phyloP scores from a whole-genome alignment of 169 alveolate genomes.

The Babesia ovata region DNA sequence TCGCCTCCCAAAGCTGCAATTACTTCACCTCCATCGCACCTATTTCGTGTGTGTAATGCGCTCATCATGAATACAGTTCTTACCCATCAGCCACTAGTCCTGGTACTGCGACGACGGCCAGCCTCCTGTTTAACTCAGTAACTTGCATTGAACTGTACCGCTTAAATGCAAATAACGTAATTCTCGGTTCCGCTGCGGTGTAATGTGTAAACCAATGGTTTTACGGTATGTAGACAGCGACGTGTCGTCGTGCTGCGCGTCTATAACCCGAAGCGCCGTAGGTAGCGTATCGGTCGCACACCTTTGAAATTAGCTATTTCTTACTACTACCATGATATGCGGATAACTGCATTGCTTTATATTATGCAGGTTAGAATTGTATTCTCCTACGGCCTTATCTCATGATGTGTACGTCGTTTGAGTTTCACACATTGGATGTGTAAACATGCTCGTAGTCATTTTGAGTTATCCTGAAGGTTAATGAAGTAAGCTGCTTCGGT shows the following conservation, averaged over 20 bases:
- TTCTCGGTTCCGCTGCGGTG: too few species aligned
- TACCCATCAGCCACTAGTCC: slow-evolving; percentile 60
- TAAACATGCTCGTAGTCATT: background rate
- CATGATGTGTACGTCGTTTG: background rate
- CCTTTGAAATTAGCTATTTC: too few species aligned
- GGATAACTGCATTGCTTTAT: too few species aligned
- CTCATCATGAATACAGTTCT: background rate
- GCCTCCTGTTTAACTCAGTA: slow-evolving; percentile 15
- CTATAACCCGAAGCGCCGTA: too few species aligned
- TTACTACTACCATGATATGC: too few species aligned
- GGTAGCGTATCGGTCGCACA: too few species aligned
- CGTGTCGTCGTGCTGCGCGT: too few species aligned
- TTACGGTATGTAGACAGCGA: too few species aligned
- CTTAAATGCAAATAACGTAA: too few species aligned
- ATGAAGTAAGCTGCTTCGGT: background rate
- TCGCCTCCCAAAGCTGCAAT: slow-evolving; percentile 52
- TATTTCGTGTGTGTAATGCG: background rate
- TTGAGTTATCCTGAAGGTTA: background rate
- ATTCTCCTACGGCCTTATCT: too few species aligned
- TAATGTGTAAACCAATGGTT: too few species aligned
- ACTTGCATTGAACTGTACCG: background rate
- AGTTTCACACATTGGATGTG: slow-evolving; percentile 20
- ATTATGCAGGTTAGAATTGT: too few species aligned
- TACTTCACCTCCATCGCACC: slow-evolving; percentile 50
- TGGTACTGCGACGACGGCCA: slow-evolving; percentile 56